phyloP scores from a whole-genome alignment of 176 grass and related monocot species.

The Carex cristatella region DNA sequence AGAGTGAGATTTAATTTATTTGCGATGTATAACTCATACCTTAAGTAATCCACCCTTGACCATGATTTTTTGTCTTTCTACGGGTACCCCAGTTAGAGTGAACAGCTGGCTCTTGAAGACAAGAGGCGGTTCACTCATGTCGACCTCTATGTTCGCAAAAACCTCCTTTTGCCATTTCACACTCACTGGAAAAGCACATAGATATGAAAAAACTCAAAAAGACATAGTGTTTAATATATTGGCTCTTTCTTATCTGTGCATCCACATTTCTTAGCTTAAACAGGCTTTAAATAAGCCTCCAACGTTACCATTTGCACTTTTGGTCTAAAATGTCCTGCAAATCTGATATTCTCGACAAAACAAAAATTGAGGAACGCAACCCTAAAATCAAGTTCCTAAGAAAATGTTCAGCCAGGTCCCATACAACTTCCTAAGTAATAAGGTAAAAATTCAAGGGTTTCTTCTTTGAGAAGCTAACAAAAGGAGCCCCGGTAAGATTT shows the following conservation, averaged over 20 bases:
- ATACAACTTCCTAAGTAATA: background rate
- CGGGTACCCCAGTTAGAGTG: slow-evolving; percentile 86
- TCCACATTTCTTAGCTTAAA: background rate
- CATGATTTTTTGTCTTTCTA: slow-evolving; percentile 98
- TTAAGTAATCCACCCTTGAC: slow-evolving; percentile 97
- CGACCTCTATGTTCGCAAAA: slow-evolving; percentile 74
- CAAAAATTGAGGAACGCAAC: background rate
- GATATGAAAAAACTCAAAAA: background rate
- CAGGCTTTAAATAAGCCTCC: background rate
- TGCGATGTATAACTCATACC: slow-evolving; percentile 32
- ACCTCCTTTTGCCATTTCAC: slow-evolving; percentile 98
- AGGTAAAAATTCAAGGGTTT: background rate
- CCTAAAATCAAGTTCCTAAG: background rate
- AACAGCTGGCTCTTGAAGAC: slow-evolving; percentile 95
- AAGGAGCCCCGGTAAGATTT: background rate
- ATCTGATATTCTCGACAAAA: background rate
- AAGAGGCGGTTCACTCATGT: slow-evolving; percentile 76
- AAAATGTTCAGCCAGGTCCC: background rate
- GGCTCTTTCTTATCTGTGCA: background rate
- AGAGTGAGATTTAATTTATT: background rate
- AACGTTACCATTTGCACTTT: background rate
- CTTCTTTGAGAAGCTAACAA: background rate
- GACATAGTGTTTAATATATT: background rate
- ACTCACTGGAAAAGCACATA: slow-evolving; percentile 55
- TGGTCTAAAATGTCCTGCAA: background rate